A percentile compares a stretch with the other conserved stretches of the same genome.
These are phyloP conservation scores for Warburgia ugandensis DNA, from an alignment of 164 flowering plant genomes.

Conservation along the genomic window DNA sequence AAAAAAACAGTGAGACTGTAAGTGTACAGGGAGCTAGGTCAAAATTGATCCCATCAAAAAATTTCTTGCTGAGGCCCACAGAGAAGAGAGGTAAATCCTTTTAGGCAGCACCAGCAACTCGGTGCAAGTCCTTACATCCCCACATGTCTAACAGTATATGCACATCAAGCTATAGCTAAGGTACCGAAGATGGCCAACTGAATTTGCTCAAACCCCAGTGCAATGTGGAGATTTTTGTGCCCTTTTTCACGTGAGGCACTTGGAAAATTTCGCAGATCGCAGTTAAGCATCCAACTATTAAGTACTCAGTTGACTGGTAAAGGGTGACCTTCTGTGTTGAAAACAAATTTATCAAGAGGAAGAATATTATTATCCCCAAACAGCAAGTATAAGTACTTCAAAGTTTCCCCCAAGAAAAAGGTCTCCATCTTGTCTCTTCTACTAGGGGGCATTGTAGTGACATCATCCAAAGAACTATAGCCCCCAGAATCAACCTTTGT, in stretches of 20 bases:
- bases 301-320: constrained; percentile 41
- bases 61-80: too few relatives aligned
- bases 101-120: too few relatives aligned
- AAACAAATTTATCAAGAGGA: constrained; percentile 84
- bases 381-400: constrained; percentile 79
- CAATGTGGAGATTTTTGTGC: not conserved
- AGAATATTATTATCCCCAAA: constrained; percentile 56
- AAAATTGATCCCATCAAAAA: constrained; percentile 1
- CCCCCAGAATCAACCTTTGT: constrained; percentile 87
- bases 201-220: constrained; percentile 4
- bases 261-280: not conserved
- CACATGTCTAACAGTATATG: too few relatives aligned
- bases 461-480: constrained; percentile 82
- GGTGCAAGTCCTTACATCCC: too few relatives aligned
- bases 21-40: not conserved
- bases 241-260: too few relatives aligned
- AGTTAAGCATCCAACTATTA: constrained; percentile 6
- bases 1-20: constrained; percentile 3
- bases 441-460: constrained; percentile 70
- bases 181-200: constrained; percentile 1
- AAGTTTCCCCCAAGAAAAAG: constrained; percentile 91
- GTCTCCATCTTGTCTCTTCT: constrained; percentile 97
- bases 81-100: too few relatives aligned
- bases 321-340: constrained; percentile 95
- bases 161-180: too few relatives aligned